These are phyloP conservation scores for Chrysosporium keratinophilum DNA, from an alignment of 2,329 filamentous ascomycete genomes.

Conservation along the genomic window DNA sequence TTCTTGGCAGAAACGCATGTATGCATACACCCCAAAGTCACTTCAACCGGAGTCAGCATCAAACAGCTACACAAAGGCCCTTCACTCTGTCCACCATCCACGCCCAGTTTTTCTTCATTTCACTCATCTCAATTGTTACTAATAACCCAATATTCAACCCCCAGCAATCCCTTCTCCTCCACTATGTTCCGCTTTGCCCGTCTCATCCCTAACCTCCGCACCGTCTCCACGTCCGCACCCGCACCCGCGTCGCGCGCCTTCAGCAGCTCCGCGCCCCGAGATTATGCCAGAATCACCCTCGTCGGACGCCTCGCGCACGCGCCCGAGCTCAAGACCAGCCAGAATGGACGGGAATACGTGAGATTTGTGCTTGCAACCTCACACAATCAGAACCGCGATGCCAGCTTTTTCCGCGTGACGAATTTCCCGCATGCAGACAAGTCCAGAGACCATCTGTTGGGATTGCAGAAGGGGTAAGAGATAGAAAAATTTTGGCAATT, in stretches of 20 bases:
- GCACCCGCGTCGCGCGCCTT: slow-evolving; percentile 53
- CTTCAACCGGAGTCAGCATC: too few species aligned
- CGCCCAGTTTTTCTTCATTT: too few species aligned
- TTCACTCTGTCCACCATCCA: too few species aligned
- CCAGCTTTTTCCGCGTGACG: slow-evolving; percentile 75
- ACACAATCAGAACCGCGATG: slow-evolving; percentile 57
- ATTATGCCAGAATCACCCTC: slow-evolving; percentile 71
- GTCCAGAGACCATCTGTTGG: slow-evolving; percentile 60
- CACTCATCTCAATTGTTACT: too few species aligned
- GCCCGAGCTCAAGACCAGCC: slow-evolving; percentile 63
- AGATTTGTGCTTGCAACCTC: slow-evolving; percentile 66
- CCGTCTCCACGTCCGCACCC: too few species aligned
- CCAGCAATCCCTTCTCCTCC: background rate
- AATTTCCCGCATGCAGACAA: slow-evolving; percentile 58
- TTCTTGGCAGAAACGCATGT: too few species aligned
- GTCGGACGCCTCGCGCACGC: slow-evolving; percentile 72
- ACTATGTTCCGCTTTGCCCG: slow-evolving; percentile 40
- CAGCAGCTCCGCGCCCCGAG: slow-evolving; percentile 51
- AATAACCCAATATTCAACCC: too few species aligned
- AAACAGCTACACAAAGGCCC: too few species aligned
- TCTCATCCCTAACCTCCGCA: slow-evolving; percentile 42
- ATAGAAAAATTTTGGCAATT: too few species aligned
- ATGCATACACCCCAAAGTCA: too few species aligned
- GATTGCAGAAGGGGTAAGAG: slow-evolving; percentile 74
- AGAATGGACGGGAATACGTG: slow-evolving; percentile 62